Percentiles rank a stretch among this genome's conserved stretches.
phyloP scores from a whole-genome alignment of 768 basidiomycete genomes.

The Termitomyces sp. region DNA sequence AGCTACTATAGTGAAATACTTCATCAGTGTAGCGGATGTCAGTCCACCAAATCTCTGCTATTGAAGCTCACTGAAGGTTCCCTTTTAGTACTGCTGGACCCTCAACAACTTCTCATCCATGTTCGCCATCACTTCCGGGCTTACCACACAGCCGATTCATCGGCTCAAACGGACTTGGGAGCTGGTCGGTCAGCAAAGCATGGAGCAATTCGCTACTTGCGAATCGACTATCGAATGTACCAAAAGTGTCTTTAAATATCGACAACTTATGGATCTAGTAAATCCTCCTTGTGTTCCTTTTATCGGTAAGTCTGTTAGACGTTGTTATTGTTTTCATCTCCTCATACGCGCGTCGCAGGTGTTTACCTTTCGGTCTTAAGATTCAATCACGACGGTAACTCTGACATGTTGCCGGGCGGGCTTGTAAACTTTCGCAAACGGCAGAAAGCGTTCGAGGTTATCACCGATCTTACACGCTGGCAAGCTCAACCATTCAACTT shows the following conservation, averaged over 20 bases:
- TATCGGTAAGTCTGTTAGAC: constrained; percentile 55
- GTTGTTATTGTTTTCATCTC: not conserved
- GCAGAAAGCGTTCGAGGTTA: constrained; percentile 89
- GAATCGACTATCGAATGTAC: constrained; percentile 89
- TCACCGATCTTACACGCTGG: constrained; percentile 94
- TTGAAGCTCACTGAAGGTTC: not conserved
- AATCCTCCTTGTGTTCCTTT: constrained; percentile 95
- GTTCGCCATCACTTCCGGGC: constrained; percentile 90
- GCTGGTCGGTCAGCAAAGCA: constrained; percentile 73
- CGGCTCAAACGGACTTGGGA: constrained; percentile 94
- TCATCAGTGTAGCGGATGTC: constrained; percentile 89
- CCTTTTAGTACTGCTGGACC: constrained; percentile 71
- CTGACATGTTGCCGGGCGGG: constrained; percentile 73
- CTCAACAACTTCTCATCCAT: constrained; percentile 96
- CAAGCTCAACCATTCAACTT: constrained; percentile 90
- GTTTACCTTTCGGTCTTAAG: constrained; percentile 93
- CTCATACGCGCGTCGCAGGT: constrained; percentile 40
- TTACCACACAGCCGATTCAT: constrained; percentile 89
- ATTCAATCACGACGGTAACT: constrained; percentile 95
- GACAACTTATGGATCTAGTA: constrained; percentile 73
- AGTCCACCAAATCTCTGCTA: constrained; percentile 22
- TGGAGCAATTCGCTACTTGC: constrained; percentile 64
- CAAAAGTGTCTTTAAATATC: constrained; percentile 92
- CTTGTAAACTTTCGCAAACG: constrained; percentile 96
- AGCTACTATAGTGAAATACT: constrained; percentile 78